Conservation (phyloP, 2,329 filamentous ascomycete genomes). For the Camillea tinctor region DNA sequence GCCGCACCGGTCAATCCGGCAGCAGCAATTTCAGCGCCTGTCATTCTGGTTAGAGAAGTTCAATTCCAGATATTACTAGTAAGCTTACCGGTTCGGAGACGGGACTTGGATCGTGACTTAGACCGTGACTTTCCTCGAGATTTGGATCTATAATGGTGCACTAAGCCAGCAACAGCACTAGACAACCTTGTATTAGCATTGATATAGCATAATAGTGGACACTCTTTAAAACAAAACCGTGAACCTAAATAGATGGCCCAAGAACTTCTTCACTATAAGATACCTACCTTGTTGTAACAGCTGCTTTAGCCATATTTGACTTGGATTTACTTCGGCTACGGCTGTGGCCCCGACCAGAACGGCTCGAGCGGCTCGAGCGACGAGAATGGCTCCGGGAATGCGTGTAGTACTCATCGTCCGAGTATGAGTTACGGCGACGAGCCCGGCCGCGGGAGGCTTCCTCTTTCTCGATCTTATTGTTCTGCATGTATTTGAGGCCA, state of each 20-base stretch:
- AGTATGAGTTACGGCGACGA: slow-evolving; percentile 45
- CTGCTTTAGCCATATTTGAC: slow-evolving; percentile 52
- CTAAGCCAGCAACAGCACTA: slow-evolving; percentile 55
- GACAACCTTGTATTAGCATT: slow-evolving; percentile 11
- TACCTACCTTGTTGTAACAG: slow-evolving; percentile 49
- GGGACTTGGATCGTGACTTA: slow-evolving; percentile 41
- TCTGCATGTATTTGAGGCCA: slow-evolving; percentile 63
- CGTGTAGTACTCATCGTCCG: slow-evolving; percentile 37
- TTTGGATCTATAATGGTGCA: slow-evolving; percentile 57
- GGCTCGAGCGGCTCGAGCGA: slow-evolving; percentile 38
- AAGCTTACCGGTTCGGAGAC: slow-evolving; percentile 41
- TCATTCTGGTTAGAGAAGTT: slow-evolving; percentile 9
- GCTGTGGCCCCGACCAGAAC: slow-evolving; percentile 43
- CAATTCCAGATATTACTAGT: background rate
- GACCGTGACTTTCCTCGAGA: slow-evolving; percentile 39
- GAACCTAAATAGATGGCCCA: background rate
- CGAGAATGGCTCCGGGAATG: slow-evolving; percentile 45
- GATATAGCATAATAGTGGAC: background rate
- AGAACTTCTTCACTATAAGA: background rate
- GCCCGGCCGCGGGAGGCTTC: slow-evolving; percentile 57
- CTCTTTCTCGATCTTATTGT: slow-evolving; percentile 59
- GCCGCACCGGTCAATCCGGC: slow-evolving; percentile 60
- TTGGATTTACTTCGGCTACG: slow-evolving; percentile 40
- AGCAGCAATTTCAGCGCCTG: slow-evolving; percentile 56
- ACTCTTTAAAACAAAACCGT: background rate